Percentiles rank a stretch among this genome's conserved stretches.
Conservation (phyloP, 169 alveolate genomes). For the Pseudocohnilembus persalinus region DNA sequence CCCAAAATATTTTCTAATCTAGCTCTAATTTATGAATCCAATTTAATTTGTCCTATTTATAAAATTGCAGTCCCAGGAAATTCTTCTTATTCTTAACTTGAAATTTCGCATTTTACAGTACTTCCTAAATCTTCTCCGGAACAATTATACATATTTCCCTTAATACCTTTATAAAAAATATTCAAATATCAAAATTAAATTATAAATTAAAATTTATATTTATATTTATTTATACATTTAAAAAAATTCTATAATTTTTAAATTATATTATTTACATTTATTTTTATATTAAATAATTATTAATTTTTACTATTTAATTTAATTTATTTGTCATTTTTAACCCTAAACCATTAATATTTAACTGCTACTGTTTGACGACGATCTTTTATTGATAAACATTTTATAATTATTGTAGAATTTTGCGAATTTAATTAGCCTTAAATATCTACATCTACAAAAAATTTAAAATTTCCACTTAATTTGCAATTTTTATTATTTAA, state of each 20-base stretch:
- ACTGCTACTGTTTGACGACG: not conserved
- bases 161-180: not conserved
- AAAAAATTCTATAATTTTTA: too few relatives aligned
- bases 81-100: not conserved
- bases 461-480: not conserved
- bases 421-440: not conserved
- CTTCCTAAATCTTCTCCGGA: not conserved
- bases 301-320: not conserved
- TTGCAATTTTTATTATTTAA: not conserved
- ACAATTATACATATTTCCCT: not conserved
- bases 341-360: not conserved
- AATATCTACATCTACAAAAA: not conserved
- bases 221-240: too few relatives aligned
- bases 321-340: not conserved
- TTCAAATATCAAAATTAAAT: too few relatives aligned
- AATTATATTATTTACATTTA: too few relatives aligned
- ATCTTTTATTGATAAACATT: not conserved
- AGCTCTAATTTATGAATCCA: not conserved
- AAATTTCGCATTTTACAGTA: not conserved
- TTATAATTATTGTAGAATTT: not conserved
- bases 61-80: not conserved
- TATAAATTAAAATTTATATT: too few relatives aligned
- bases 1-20: not conserved
- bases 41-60: not conserved
- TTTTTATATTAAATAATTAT: too few relatives aligned